These are phyloP conservation scores for Ophiostoma sp. DNA, from an alignment of 2,329 filamentous ascomycete species.

Conservation along the genomic window DNA sequence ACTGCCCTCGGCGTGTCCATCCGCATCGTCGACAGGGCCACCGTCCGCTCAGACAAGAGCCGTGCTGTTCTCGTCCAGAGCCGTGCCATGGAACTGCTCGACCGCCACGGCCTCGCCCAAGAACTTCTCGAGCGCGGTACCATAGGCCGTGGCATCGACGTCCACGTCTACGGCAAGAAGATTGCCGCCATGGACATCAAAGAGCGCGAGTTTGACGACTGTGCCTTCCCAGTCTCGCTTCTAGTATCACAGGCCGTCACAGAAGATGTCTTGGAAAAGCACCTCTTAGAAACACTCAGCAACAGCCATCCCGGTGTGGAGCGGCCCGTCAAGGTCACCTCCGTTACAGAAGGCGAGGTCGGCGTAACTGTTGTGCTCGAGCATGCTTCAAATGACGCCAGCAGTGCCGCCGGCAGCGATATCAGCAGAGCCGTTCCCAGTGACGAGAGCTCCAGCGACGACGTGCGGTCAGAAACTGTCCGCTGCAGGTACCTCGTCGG, in stretches of 20 bases:
- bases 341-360: conserved; percentile 22
- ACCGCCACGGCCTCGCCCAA: conserved; percentile 39
- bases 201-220: conserved; percentile 21
- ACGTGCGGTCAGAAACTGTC: conserved; percentile 23
- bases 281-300: conserved; percentile 32
- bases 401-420: background rate
- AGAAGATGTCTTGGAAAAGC: conserved; percentile 34
- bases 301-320: conserved; percentile 37
- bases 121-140: conserved; percentile 36
- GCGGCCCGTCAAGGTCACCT: conserved; percentile 25
- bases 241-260: conserved; percentile 29
- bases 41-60: conserved; percentile 35
- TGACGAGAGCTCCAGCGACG: conserved; percentile 24
- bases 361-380: conserved; percentile 28
- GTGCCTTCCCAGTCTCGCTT: conserved; percentile 27
- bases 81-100: conserved; percentile 46
- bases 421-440: conserved; percentile 14
- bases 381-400: background rate
- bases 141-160: conserved; percentile 35
- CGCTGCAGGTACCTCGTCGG: conserved; percentile 41
- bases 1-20: conserved; percentile 31
- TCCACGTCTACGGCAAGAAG: conserved; percentile 36
- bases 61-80: conserved; percentile 44
- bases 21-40: conserved; percentile 37
- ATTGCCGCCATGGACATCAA: conserved; percentile 33